phyloP scores from a whole-genome alignment of 176 grass and related monocot genomes.

The Tillandsia leiboldiana region DNA sequence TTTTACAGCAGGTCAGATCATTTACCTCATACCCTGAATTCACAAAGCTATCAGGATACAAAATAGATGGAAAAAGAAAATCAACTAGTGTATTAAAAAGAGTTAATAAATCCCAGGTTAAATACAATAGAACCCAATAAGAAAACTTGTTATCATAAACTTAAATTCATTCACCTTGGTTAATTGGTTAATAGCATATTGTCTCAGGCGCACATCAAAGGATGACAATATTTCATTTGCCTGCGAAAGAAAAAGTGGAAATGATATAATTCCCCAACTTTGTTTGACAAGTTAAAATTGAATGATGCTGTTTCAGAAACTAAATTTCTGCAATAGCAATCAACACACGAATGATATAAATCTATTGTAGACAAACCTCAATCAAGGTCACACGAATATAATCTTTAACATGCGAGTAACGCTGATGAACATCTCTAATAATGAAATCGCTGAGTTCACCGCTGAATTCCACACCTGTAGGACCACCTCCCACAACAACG shows the following conservation, averaged over 20 bases:
- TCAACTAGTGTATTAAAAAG: background rate
- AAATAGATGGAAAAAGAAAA: background rate
- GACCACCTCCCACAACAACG: slow-evolving; percentile 96
- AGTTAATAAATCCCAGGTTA: background rate
- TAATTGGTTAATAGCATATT: slow-evolving; percentile 83
- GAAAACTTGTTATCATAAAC: background rate
- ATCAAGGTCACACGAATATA: slow-evolving; percentile 87
- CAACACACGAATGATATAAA: background rate
- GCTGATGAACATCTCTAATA: slow-evolving; percentile 70
- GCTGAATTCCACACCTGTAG: slow-evolving; percentile 97
- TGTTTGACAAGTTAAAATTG: background rate
- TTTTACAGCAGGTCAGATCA: background rate
- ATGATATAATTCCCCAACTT: slow-evolving; percentile 1
- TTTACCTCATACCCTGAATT: background rate
- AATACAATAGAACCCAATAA: background rate
- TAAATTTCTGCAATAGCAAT: background rate
- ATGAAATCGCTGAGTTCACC: slow-evolving; percentile 99
- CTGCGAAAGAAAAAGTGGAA: slow-evolving; percentile 36
- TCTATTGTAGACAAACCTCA: slow-evolving; percentile 46
- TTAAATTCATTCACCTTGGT: slow-evolving; percentile 44
- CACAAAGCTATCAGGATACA: background rate
- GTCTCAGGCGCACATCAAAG: slow-evolving; percentile 89
- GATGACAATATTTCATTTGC: slow-evolving; percentile 95
- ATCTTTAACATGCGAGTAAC: slow-evolving; percentile 94
- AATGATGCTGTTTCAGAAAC: background rate